Evolutionary conservation across 495 filamentous ascomycete genomes (phyloP).

Genomic region (Penicillium robsamsonii): DNA sequence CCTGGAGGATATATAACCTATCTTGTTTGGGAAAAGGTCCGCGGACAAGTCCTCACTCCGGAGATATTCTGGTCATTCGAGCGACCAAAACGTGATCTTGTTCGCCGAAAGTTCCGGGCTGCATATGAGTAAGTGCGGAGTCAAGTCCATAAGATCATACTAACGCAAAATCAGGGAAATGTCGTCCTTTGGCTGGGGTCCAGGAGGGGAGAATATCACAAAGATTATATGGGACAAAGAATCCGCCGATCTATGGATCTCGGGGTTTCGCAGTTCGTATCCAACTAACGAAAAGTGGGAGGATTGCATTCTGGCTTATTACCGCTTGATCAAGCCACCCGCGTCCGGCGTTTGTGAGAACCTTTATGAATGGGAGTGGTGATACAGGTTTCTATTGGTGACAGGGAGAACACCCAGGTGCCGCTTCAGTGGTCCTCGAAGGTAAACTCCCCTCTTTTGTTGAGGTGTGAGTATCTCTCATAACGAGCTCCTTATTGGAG

Average conservation of each 20-base stretch:
- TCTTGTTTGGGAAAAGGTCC: constrained; percentile 9
- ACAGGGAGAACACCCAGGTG: constrained; percentile 5
- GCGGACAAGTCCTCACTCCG: constrained; percentile 1
- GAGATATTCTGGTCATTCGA: constrained; percentile 3
- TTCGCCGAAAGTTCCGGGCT: constrained; percentile 4
- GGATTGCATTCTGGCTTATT: constrained; percentile 7
- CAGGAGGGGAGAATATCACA: constrained; percentile 5
- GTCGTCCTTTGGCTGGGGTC: constrained; percentile 4
- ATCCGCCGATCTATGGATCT: constrained; percentile 7
- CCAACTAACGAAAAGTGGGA: constrained; percentile 2
- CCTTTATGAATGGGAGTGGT: constrained; percentile 3
- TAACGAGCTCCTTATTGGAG: too few species aligned
- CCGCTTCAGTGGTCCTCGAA: constrained; percentile 3
- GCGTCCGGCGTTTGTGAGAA: neutral
- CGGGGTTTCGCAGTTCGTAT: constrained; percentile 2
- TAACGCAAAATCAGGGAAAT: constrained; percentile 7
- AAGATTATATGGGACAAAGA: constrained; percentile 9
- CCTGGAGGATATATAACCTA: constrained; percentile 8
- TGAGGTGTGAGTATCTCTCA: too few species aligned
- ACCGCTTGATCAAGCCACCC: constrained; percentile 3
- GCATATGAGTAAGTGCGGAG: constrained; percentile 8
- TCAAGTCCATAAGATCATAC: constrained; percentile 4
- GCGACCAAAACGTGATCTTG: constrained; percentile 4
- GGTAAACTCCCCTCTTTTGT: too few species aligned
- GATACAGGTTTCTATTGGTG: constrained; percentile 5